Conservation (phyloP, 1,284 basidiomycete genomes). For the Moesziomyces antarcticus region DNA sequence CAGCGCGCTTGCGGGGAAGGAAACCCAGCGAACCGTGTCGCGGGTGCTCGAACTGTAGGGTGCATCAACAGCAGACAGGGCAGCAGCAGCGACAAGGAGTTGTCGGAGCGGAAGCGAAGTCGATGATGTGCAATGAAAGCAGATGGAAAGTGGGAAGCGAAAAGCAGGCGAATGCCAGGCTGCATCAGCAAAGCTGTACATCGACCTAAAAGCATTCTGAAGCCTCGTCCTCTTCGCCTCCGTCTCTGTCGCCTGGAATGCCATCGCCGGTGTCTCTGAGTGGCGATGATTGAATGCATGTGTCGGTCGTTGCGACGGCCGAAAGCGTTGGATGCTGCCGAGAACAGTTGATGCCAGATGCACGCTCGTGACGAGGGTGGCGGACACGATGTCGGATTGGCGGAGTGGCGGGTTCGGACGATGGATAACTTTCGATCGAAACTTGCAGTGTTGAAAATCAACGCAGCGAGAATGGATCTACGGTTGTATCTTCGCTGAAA, state of each 20-base stretch:
- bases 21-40: conserved; percentile 68
- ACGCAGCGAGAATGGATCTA: no score
- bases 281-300: neutral
- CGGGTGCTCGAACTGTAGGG: conserved; percentile 66
- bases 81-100: conserved; percentile 4
- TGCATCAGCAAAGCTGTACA: conserved; percentile 59
- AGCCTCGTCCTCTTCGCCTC: conserved; percentile 29
- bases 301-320: neutral
- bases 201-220: conserved; percentile 53
- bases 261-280: no score
- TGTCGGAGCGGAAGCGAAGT: conserved; percentile 9
- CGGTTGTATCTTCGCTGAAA: no score
- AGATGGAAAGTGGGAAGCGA: conserved; percentile 33
- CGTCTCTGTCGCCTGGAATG: conserved; percentile 4
- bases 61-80: conserved; percentile 10
- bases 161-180: conserved; percentile 53
- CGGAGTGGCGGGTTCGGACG: neutral
- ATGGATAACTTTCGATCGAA: neutral
- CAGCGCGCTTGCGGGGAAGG: conserved; percentile 68
- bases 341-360: neutral
- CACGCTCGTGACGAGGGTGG: neutral
- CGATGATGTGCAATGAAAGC: conserved; percentile 14
- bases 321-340: neutral
- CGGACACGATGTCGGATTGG: neutral
- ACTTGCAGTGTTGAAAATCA: no score